Conservation (phyloP, 768 basidiomycete genomes). For the Rhodotorula babjevae region DNA sequence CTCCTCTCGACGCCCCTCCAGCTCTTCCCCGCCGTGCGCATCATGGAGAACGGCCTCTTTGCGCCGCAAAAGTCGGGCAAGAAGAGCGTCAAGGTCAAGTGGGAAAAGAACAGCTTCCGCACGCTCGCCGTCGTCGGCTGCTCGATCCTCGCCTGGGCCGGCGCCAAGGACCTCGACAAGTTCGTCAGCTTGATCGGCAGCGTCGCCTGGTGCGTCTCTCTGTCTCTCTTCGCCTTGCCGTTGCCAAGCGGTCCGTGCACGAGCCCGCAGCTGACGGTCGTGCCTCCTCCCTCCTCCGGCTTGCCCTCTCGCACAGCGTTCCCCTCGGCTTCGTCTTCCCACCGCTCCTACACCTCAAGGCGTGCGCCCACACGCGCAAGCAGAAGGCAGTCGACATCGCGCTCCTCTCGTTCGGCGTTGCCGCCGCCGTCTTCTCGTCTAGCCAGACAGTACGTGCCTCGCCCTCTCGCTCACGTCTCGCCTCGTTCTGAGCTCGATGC, state of each 20-base stretch:
- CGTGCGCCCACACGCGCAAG: constrained; percentile 45
- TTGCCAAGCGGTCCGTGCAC: not conserved
- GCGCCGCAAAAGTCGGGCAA: constrained; percentile 62
- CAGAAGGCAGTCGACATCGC: constrained; percentile 45
- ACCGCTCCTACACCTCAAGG: constrained; percentile 42
- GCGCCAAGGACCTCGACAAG: constrained; percentile 86
- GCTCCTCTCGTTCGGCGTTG: constrained; percentile 48
- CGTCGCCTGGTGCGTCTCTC: constrained; percentile 30
- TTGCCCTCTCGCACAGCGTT: constrained; percentile 54
- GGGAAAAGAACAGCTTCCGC: constrained; percentile 78
- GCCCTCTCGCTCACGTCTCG: not conserved
- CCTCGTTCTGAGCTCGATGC: not conserved
- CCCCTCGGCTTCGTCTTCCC: constrained; percentile 89
- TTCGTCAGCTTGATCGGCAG: constrained; percentile 83
- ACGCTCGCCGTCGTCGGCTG: constrained; percentile 60
- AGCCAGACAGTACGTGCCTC: constrained; percentile 45
- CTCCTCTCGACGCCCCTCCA: constrained; percentile 82
- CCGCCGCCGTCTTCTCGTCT: constrained; percentile 48
- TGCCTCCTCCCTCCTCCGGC: no score
- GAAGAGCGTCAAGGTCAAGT: constrained; percentile 65
- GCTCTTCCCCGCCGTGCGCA: constrained; percentile 94
- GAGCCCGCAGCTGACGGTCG: no score
- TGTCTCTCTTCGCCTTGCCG: constrained; percentile 14
- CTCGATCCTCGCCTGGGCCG: constrained; percentile 64
- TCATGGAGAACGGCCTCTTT: constrained; percentile 93